These are phyloP conservation scores for Globisporangium paddicum DNA, from an alignment of 352 stramenopile genomes.

Conservation along the genomic window DNA sequence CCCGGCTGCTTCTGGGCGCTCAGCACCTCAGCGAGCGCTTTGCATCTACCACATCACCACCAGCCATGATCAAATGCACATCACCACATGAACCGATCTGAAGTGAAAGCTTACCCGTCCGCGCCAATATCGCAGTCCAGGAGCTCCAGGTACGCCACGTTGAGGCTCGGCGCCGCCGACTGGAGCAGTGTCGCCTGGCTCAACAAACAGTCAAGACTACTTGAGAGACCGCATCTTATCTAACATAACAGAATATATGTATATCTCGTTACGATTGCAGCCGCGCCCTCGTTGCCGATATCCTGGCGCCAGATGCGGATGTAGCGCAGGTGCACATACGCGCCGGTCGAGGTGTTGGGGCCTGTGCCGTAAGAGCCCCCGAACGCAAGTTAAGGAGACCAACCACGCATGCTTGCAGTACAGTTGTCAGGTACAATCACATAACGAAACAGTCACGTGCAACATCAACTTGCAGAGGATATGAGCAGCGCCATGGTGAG, in stretches of 20 bases:
- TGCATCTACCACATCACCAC: slow-evolving; percentile 48
- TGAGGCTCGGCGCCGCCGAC: slow-evolving; percentile 37
- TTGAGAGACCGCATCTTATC: no score
- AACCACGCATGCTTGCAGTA: no score
- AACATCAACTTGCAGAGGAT: slow-evolving; percentile 48
- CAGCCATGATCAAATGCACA: background rate
- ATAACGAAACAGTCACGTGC: no score
- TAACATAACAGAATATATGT: no score
- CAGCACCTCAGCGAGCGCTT: slow-evolving; percentile 43
- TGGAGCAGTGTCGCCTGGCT: slow-evolving; percentile 39
- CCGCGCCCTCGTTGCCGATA: slow-evolving; percentile 65
- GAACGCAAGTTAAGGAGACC: slow-evolving; percentile 46
- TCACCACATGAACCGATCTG: no score
- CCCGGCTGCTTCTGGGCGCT: slow-evolving; percentile 44
- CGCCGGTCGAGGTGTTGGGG: slow-evolving; percentile 53
- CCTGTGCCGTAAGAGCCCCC: slow-evolving; percentile 39
- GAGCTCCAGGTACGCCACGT: slow-evolving; percentile 75
- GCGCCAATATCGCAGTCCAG: slow-evolving; percentile 70
- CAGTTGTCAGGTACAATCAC: no score
- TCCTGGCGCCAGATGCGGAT: slow-evolving; percentile 83
- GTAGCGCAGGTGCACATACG: slow-evolving; percentile 64
- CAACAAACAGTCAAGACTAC: no score
- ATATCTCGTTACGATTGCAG: slow-evolving; percentile 49
- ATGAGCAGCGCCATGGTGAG: slow-evolving; percentile 74
- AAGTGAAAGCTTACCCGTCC: slow-evolving; percentile 27